Evolutionary conservation across 352 stramenopile species (phyloP).

Genomic region (Phytophthora lateralis): DNA sequence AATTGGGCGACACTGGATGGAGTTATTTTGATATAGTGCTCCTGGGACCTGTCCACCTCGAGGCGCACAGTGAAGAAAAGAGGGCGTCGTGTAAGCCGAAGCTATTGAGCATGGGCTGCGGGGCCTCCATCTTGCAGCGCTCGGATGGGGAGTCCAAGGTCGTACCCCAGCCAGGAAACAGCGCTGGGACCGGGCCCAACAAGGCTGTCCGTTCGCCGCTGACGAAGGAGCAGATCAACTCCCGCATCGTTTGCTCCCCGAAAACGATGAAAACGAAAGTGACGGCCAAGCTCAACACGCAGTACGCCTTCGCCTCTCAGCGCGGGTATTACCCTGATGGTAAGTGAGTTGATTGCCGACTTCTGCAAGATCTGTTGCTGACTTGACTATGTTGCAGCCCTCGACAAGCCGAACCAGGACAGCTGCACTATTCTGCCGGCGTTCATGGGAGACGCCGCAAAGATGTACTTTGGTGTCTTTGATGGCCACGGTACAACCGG

Average conservation of each 20-base stretch:
- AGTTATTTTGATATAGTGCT: conserved; percentile 25
- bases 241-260: conserved; percentile 80
- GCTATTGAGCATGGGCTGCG: conserved; percentile 60
- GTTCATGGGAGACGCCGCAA: conserved; percentile 75
- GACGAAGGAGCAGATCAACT: conserved; percentile 87
- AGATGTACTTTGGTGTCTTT: conserved; percentile 91
- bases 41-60: background rate
- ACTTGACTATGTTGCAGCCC: conserved; percentile 37
- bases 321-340: conserved; percentile 94
- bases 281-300: conserved; percentile 64
- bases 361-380: background rate
- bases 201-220: conserved; percentile 69
- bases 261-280: conserved; percentile 69
- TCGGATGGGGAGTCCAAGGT: conserved; percentile 53
- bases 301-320: conserved; percentile 94
- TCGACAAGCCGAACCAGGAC: conserved; percentile 98
- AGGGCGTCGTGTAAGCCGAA: conserved; percentile 3
- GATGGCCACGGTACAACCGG: conserved; percentile 87
- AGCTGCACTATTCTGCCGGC: conserved; percentile 86
- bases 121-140: conserved; percentile 63
- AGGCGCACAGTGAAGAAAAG: conserved; percentile 19
- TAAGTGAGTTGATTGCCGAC: conserved; percentile 20
- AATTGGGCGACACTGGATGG: conserved; percentile 11
- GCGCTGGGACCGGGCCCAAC: conserved; percentile 5
- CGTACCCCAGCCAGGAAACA: conserved; percentile 26